Evolutionary conservation across 495 filamentous ascomycete genomes (phyloP), one percentile per base, ranked within the genome.

Genomic region (Coniosporium apollinis): DNA sequence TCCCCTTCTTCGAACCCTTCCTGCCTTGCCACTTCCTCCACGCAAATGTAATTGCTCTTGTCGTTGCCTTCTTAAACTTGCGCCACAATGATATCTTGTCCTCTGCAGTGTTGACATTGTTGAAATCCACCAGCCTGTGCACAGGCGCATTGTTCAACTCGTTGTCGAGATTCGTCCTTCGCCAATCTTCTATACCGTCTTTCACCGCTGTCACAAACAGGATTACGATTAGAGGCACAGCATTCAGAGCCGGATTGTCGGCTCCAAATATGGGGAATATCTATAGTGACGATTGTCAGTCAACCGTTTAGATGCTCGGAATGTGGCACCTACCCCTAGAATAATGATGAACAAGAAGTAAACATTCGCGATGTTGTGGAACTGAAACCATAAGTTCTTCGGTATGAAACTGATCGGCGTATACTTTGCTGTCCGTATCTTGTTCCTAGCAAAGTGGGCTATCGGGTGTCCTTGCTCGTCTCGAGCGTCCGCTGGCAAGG

Each of bases 321-420:
- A 39, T 15, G 28, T 19, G 31, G 30, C 22, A 68, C 85, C 57
- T 75, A 96, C 91, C 44, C 75, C 70, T 37, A 99, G 72, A 52
- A 99, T 87, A 54, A 93, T 87, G 42, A 89, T 70, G 59, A 94
- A 93, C 37, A 96, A 65, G 66, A 99, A 99, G 57, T 94, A 99
- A 25, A 96, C 74, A 56, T 96, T 99, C 36, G 91, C 91, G 45
- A 99, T 82, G 55, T 96, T 96, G 59, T 96, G 86, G 54, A 99
- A 96, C 56, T 99, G 91, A 39, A 89, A 76, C 69, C 74, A 99
- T 37, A 96, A 54, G 55, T 99, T 94, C 59, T 96, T 94, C 7
- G 91, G 91, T n/a, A 96, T 57, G 61, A 99, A 99, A 44, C 79
- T 91, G 34, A 99, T 58, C 10, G 91, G 74, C 3, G 91, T 96